Percentiles rank a stretch among this genome's conserved stretches.
These are phyloP conservation scores for Tolypocladium ophioglossoides DNA, from an alignment of 2,329 filamentous ascomycete species.

Conservation along the genomic window DNA sequence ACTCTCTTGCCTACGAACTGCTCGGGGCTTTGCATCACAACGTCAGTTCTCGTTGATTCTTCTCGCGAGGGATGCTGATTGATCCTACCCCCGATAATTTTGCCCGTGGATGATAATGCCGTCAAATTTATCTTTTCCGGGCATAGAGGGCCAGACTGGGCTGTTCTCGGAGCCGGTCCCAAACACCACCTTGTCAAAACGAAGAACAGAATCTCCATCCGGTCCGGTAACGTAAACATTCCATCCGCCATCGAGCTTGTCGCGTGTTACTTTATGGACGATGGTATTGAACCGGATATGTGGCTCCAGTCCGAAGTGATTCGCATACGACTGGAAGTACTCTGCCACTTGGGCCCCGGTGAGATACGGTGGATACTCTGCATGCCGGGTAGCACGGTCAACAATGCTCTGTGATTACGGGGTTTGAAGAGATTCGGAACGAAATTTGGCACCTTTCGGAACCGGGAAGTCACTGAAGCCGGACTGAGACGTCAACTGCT, in stretches of 20 bases:
- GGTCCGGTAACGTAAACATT: background rate
- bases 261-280: constrained; percentile 10
- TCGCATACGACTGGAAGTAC: constrained; percentile 23
- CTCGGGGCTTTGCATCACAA: constrained; percentile 8
- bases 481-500: constrained; percentile 9
- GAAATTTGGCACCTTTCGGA: constrained; percentile 10
- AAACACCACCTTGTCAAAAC: constrained; percentile 28
- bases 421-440: background rate
- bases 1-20: constrained; percentile 22
- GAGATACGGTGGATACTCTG: constrained; percentile 11
- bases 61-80: background rate
- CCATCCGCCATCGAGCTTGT: constrained; percentile 2
- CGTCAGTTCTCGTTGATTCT: background rate
- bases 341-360: constrained; percentile 15
- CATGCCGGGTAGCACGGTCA: background rate
- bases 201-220: constrained; percentile 2
- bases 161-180: constrained; percentile 23
- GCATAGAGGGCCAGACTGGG: constrained; percentile 25
- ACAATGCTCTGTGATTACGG: background rate
- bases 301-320: constrained; percentile 19
- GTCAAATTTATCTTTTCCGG: constrained; percentile 20
- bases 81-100: background rate
- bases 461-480: constrained; percentile 27
- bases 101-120: constrained; percentile 12
- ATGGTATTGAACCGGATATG: constrained; percentile 16